phyloP scores from a whole-genome alignment of 768 basidiomycete genomes.

The Candolleomyces efflorescens region DNA sequence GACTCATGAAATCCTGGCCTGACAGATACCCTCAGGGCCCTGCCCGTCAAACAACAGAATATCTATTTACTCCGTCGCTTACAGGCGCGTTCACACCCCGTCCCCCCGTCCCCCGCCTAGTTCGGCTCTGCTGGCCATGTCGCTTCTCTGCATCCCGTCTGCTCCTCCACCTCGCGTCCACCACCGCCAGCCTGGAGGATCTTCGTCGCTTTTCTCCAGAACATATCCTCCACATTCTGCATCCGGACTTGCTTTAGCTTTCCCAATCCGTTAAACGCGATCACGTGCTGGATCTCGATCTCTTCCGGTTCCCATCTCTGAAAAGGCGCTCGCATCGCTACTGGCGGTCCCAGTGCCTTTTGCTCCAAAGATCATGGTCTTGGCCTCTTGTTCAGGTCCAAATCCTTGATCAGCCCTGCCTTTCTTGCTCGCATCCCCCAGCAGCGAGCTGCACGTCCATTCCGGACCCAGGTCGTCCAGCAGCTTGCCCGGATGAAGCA shows the following conservation, averaged over 20 bases:
- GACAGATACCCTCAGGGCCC: slow-evolving; percentile 11
- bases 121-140: background rate
- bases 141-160: slow-evolving; percentile 1
- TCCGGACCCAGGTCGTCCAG: too few species aligned
- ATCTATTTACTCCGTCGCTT: background rate
- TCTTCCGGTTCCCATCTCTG: background rate
- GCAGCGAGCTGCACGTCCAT: too few species aligned
- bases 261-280: background rate
- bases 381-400: too few species aligned
- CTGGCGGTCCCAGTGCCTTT: too few species aligned
- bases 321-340: too few species aligned
- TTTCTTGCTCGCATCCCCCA: too few species aligned
- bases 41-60: slow-evolving; percentile 7
- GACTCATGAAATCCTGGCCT: background rate
- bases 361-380: too few species aligned
- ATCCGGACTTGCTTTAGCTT: background rate
- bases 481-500: background rate
- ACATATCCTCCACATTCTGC: background rate
- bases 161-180: slow-evolving; percentile 3
- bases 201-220: background rate
- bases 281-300: slow-evolving; percentile 1
- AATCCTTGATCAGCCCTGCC: too few species aligned
- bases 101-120: background rate
- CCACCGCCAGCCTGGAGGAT: background rate
- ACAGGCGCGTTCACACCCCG: background rate